Evolutionary conservation across 164 flowering plant genomes (phyloP).

Genomic region (Magnolia changhungtana): DNA sequence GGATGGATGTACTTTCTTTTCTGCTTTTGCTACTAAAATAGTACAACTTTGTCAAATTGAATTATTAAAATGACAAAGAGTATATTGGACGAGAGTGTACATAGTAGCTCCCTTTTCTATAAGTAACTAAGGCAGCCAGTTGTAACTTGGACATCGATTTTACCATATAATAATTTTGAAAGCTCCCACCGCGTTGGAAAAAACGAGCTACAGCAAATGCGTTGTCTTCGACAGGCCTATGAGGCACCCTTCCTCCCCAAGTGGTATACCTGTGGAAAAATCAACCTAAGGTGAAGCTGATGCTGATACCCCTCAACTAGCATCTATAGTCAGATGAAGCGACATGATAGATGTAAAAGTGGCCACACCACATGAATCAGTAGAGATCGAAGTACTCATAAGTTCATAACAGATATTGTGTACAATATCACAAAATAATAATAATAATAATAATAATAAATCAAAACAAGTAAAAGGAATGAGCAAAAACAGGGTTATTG

Average conservation of each 20-base stretch:
- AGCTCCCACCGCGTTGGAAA: constrained; percentile 88
- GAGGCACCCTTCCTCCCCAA: constrained; percentile 84
- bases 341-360: too few relatives aligned
- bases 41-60: background rate
- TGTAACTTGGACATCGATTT: background rate
- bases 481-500: too few relatives aligned
- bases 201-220: constrained; percentile 98
- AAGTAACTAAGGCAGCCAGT: background rate
- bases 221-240: constrained; percentile 82
- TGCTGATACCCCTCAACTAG: background rate
- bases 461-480: too few relatives aligned
- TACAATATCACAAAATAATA: too few relatives aligned
- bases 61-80: background rate
- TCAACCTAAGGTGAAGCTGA: constrained; percentile 5
- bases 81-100: background rate
- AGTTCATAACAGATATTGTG: background rate
- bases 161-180: constrained; percentile 94
- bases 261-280: constrained; percentile 57
- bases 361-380: background rate
- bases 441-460: too few relatives aligned
- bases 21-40: background rate
- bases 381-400: background rate
- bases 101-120: background rate
- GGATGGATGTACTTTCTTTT: background rate
- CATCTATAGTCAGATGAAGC: background rate